A percentile compares a stretch with the other conserved stretches of the same genome.
Conservation (phyloP, 495 filamentous ascomycete species). For the Hyaloscypha finlandica region DNA sequence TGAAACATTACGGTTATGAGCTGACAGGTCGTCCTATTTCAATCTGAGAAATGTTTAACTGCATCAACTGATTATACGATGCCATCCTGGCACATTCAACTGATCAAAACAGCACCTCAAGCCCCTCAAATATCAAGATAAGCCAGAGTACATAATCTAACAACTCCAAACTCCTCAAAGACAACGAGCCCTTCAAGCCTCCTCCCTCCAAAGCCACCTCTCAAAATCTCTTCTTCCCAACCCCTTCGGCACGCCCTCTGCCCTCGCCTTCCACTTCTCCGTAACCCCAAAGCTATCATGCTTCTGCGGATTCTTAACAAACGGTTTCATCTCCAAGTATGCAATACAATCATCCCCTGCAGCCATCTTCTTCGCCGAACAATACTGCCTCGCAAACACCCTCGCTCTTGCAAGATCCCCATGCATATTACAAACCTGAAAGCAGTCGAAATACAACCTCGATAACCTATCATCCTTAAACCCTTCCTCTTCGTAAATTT, state of each 20-base stretch:
- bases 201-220: conserved; percentile 46
- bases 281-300: conserved; percentile 39
- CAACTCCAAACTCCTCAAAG: not conserved
- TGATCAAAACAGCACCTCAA: no score
- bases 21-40: no score
- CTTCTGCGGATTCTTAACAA: conserved; percentile 38
- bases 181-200: conserved; percentile 17
- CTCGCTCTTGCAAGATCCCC: conserved; percentile 47
- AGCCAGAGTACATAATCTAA: not conserved
- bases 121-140: no score
- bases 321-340: conserved; percentile 33
- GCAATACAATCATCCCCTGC: conserved; percentile 41
- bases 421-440: conserved; percentile 47
- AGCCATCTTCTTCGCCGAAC: conserved; percentile 34
- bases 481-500: conserved; percentile 38
- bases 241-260: conserved; percentile 34
- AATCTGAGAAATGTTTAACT: no score
- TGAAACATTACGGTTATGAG: no score
- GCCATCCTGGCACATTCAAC: no score
- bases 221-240: conserved; percentile 42
- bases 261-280: conserved; percentile 39
- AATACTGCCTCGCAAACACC: conserved; percentile 45
- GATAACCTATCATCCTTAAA: conserved; percentile 33
- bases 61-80: no score
- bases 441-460: conserved; percentile 46